These are phyloP conservation scores for Dendrobium chrysotoxum DNA, from an alignment of 106 monocot genomes.

Conservation along the genomic window DNA sequence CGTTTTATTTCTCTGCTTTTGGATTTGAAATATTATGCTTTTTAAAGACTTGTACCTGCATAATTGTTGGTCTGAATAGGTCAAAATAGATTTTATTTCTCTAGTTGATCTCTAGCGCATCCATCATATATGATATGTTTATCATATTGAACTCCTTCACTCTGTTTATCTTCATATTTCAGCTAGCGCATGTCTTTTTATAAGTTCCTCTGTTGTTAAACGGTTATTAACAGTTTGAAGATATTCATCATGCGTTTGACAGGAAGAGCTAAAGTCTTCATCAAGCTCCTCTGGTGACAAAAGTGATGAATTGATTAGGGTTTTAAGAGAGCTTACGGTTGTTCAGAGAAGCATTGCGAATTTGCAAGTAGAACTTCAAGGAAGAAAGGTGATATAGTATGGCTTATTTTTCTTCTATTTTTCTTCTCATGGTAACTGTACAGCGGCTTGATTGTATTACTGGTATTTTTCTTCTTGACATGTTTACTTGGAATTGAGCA, in stretches of 20 bases:
- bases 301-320: conserved; percentile 72
- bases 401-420: not conserved
- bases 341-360: conserved; percentile 79
- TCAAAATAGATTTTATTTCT: not conserved
- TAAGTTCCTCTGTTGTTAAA: not conserved
- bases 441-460: not conserved
- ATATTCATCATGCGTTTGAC: conserved; percentile 4
- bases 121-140: not conserved
- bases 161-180: not conserved
- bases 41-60: not conserved
- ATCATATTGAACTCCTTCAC: not conserved
- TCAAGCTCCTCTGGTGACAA: conserved; percentile 37
- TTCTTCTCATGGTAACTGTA: not conserved
- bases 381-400: conserved; percentile 57
- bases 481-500: conserved; percentile 18
- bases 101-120: not conserved
- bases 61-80: not conserved
- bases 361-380: conserved; percentile 96
- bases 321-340: conserved; percentile 81
- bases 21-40: not conserved
- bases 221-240: not conserved
- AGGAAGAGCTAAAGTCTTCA: conserved; percentile 50
- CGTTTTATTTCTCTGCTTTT: not conserved
- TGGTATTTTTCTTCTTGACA: conserved; percentile 2
- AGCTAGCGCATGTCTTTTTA: not conserved